Base-by-base conservation (phyloP, 2,329 filamentous ascomycete species). In the Cercospora sojina region DNA sequence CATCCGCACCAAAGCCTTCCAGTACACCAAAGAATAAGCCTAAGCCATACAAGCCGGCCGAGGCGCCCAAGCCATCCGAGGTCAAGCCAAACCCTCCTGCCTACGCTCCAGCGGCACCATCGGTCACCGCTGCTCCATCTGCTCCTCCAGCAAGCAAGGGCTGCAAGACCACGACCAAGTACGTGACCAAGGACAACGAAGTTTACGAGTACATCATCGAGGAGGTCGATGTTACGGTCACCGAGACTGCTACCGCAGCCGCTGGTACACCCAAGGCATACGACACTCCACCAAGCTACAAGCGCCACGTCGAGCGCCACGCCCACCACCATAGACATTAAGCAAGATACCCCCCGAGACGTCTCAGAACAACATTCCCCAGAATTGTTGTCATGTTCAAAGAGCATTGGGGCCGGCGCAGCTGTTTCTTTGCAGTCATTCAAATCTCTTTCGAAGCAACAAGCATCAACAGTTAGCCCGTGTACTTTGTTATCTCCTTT, bases 141-240 rank as follows among this genome's bases (percentile, higher is more conserved):
- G 62, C 62, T 57, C 49, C 38, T 32, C 25, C 32, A 58, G 49
- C 77, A 6, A 75, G 77, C 6, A 74, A 77, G 3, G 70, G 69
- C 35, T 63, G 68, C 25, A 69, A 69, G 65, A 68, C 81, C 69
- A 73, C 75, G 49, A 83, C 81, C 27, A 78, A 75, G 35, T 80
- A 76, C 55, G 80, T 79, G 72, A 83, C 81, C 62, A 77, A 76
- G 69, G 77, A 72, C 32, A 80, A 80, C 67, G 74, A 78, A 65
- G 80, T 83, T 53, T 78, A 82, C 72, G 80, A 82, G 71, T 73
- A 83, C 55, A 78, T 77, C 58, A 79, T 83, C 67, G 77, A 81
- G 74, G 76, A 83, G 72, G 75, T 79, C 41, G 75, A 79, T 18
- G 73, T 82, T 49, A 80, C 77, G 27, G 78, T 81, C 62, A 82